Conservation (phyloP, 129 eudicot genomes). For the Ambrosia trifida region DNA sequence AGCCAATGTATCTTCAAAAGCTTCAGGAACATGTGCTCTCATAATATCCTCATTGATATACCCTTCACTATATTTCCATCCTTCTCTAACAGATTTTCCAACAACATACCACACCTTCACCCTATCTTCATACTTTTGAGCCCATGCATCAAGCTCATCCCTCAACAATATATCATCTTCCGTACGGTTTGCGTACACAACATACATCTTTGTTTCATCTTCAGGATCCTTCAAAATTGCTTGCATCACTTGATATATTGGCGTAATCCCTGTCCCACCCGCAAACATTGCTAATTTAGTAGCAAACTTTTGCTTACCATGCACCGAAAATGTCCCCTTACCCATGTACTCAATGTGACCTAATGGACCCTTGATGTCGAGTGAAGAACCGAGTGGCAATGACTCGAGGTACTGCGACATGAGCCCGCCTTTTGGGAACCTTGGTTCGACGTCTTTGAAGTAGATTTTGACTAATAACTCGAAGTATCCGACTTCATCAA, state of each 20-base stretch:
- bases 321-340: conserved; percentile 58
- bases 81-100: conserved; percentile 40
- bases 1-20: conserved; percentile 50
- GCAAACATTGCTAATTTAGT: conserved; percentile 82
- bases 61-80: conserved; percentile 80
- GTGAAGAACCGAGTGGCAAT: conserved; percentile 45
- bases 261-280: conserved; percentile 95
- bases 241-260: conserved; percentile 92
- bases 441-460: conserved; percentile 63
- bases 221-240: conserved; percentile 78
- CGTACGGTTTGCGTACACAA: conserved; percentile 89
- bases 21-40: conserved; percentile 65
- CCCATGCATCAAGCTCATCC: conserved; percentile 83
- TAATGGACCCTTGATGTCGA: conserved; percentile 88
- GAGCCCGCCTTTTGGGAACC: conserved; percentile 83
- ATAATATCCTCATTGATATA: conserved; percentile 50
- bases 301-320: conserved; percentile 67
- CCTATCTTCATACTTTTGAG: conserved; percentile 47
- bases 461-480: conserved; percentile 81
- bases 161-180: conserved; percentile 82
- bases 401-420: conserved; percentile 81
- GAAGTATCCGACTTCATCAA: conserved; percentile 67
- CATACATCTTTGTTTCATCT: conserved; percentile 78
- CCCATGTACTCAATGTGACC: conserved; percentile 94
- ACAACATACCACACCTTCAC: conserved; percentile 94